Evolutionary conservation across 2,329 filamentous ascomycete genomes (phyloP).

Genomic region (Xylariaceae sp.): DNA sequence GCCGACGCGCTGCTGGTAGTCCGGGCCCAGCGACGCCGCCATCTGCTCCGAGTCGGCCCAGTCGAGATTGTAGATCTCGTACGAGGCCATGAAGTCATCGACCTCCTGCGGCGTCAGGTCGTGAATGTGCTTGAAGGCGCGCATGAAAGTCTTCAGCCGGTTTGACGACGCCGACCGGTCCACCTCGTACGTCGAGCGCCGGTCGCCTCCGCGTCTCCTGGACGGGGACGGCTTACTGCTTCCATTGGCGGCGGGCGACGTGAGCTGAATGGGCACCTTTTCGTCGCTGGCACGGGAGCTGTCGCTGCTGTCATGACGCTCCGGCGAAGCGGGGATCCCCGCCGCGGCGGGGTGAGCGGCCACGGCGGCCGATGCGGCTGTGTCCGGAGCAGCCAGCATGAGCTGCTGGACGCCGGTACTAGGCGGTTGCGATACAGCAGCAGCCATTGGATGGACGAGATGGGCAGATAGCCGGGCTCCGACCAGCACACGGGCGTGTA

Average conservation of each 20-base stretch:
- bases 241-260: conserved; percentile 5
- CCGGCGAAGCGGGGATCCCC: conserved; percentile 9
- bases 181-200: conserved; percentile 16
- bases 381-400: neutral
- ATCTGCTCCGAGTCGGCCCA: conserved; percentile 44
- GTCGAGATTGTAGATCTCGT: conserved; percentile 49
- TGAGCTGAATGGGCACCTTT: conserved; percentile 18
- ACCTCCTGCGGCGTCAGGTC: conserved; percentile 42
- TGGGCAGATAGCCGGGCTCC: too few species aligned
- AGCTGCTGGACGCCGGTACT: neutral
- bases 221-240: conserved; percentile 4
- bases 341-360: too few species aligned
- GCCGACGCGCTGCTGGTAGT: conserved; percentile 43
- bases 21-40: conserved; percentile 36
- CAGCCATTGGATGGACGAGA: neutral
- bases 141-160: conserved; percentile 41
- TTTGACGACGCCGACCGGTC: conserved; percentile 39
- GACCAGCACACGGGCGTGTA: too few species aligned
- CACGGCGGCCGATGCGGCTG: too few species aligned
- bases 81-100: conserved; percentile 48
- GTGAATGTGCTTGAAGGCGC: conserved; percentile 41
- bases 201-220: conserved; percentile 7
- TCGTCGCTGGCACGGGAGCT: conserved; percentile 29
- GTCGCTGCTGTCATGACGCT: conserved; percentile 22
- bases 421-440: neutral